These are phyloP conservation scores for Aegilops speltoides DNA, from an alignment of 176 grass and related monocot genomes.

Conservation along the genomic window DNA sequence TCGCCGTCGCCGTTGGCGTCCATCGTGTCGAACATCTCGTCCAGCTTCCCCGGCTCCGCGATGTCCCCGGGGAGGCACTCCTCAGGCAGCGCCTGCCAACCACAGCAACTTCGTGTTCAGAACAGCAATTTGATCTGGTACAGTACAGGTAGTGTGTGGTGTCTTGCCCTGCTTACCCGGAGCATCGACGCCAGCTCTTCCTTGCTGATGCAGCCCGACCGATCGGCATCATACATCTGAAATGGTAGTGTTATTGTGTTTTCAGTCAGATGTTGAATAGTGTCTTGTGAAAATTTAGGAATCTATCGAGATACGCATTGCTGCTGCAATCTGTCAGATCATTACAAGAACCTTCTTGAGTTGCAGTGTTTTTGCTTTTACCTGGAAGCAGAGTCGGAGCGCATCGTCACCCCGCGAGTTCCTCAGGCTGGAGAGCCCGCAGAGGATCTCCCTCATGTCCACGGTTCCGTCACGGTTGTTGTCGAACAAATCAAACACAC, in stretches of 20 bases:
- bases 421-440: conserved; percentile 65
- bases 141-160: too few relatives aligned
- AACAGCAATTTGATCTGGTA: not conserved
- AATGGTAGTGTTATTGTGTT: not conserved
- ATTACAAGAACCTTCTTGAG: not conserved
- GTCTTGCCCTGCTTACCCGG: conserved; percentile 39
- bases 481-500: conserved; percentile 69
- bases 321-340: not conserved
- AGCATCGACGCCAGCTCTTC: conserved; percentile 78
- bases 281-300: not conserved
- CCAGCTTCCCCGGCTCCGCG: conserved; percentile 69
- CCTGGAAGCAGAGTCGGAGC: conserved; percentile 68
- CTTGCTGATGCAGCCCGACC: conserved; percentile 76
- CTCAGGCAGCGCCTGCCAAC: conserved; percentile 53
- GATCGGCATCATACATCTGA: conserved; percentile 71
- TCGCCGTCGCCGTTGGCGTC: conserved; percentile 58
- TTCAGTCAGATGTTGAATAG: not conserved
- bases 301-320: not conserved
- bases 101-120: not conserved
- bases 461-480: conserved; percentile 75
- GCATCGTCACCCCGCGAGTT: conserved; percentile 62
- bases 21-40: conserved; percentile 74
- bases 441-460: conserved; percentile 78
- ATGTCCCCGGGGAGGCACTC: conserved; percentile 71
- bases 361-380: not conserved